Base-by-base conservation (phyloP, 768 basidiomycete species). In the Tylopilus rubrobrunneus region DNA sequence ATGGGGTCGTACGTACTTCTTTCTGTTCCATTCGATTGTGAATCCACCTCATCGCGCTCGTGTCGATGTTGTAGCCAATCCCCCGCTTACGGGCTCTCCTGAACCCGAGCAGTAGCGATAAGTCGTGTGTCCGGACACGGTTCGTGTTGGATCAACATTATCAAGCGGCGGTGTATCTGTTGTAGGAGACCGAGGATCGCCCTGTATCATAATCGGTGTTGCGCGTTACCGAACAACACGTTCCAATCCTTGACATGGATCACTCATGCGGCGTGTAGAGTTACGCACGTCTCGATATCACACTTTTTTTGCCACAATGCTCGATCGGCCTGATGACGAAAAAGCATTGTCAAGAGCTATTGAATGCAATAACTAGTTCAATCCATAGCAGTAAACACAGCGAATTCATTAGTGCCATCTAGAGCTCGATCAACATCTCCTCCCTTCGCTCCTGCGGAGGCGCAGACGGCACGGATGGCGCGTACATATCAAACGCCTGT, bases 361-460 rank as follows among this genome's bases (percentile, higher is more conserved):
- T 27, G 21, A 27, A 12, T 34, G 25, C 33, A 56, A 29, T n/a
- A 36, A 59, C 40, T 57, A 45, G 15, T 21, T 45, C 36, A 25
- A 37, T 28, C 27, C 8, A 3, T 53, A 37, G 37, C 34, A 39
- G 19, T 43, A 41, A 44, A 48, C 37, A 49, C 28, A n/a, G 43
- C 7, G 23, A 57, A 50, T 39, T 31, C 47, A 23, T 40, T 31
- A 29, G 6, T 11, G 27, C 19, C 27, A 37, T 42, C 41, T 55
- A 64, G 19, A 79, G 48, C 34, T 79, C 77, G 55, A 79, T 79
- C 68, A 79, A 60, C 59, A 76, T 58, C 45, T 76, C 77, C 53
- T 89, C 87, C 71, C 85, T 80, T 63, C 86, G 80, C 56, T 86
- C 84, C 55, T 78, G 76, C 45, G 81, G 79, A 3, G 65, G 53